Evolutionary conservation across 192 early-diverging fungal genomes (phyloP), one percentile per base, ranked within the genome.

Genomic region (Spizellomyces punctatus): DNA sequence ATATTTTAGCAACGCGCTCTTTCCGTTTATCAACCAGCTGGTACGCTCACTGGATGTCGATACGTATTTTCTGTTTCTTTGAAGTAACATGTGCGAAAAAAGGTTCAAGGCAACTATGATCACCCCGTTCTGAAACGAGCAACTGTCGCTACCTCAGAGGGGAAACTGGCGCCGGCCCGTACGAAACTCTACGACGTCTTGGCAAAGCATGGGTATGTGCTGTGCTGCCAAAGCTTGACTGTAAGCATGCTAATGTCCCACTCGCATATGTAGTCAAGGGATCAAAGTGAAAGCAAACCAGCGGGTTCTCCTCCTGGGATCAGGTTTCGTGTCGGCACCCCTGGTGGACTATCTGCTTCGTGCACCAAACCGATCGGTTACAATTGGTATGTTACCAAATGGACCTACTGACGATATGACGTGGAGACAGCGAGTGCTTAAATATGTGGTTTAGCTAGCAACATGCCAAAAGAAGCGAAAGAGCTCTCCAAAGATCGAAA

Each of bases 321-420:
- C 94, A 10, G 96, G 97, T 9, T 95, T 94, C 79, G 97, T 99
- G 17, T 90, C 94, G 22, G 90, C 86, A 69, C 97, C 97, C 14
- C 77, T 95, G 19, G 93, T 98, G 17, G 92, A 99, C 58, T 94
- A 96, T 76, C 75, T 99, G 42, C 69, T 89, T 0, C 75, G 90
- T 14, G 69, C 76, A 12, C 70, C 78, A 8, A 73, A 90, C 65
- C 79, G 85, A 50, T 70, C 80, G 43, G 79, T 95, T 49, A 92
- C 88, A 10, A 87, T 99, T 74, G 27, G 27, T 36, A 36, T 90
- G 87, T 89, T 16, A 58, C 54, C 48, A 47, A 46, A n/a, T 14
- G 16, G 4, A 12, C 14, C 45, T 10, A 42, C 14, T 16, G 63
- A 17, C 16, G 22, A 22, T 61, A 17, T 17, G 27, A 36, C 27